Conservation (phyloP, 257 asterid genomes). For the Echites panduratus region DNA sequence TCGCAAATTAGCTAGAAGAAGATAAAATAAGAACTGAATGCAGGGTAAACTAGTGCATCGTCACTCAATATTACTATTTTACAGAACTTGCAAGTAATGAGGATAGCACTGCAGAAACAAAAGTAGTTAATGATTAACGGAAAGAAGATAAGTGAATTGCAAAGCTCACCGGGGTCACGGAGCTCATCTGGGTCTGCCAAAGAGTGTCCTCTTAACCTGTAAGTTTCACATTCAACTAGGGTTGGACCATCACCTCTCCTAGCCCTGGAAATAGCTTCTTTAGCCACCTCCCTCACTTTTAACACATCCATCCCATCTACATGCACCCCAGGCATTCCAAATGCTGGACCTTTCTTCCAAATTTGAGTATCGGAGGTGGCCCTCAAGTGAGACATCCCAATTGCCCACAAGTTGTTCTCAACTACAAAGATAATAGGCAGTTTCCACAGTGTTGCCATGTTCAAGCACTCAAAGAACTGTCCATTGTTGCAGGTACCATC, state of each 20-base stretch:
- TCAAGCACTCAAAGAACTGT: slow-evolving; percentile 95
- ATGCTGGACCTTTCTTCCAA: slow-evolving; percentile 98
- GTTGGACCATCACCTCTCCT: slow-evolving; percentile 97
- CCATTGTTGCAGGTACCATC: slow-evolving; percentile 97
- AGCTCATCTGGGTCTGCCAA: slow-evolving; percentile 99
- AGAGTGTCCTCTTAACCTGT: slow-evolving; percentile 95
- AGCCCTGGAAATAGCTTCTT: slow-evolving; percentile 85
- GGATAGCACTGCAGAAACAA: background rate
- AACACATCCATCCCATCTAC: slow-evolving; percentile 98
- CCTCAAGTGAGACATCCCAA: slow-evolving; percentile 98
- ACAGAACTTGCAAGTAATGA: background rate
- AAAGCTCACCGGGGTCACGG: slow-evolving; percentile 86
- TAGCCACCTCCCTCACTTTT: slow-evolving; percentile 95
- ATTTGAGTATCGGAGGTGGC: slow-evolving; percentile 91
- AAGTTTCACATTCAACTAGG: slow-evolving; percentile 92
- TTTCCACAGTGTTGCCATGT: slow-evolving; percentile 98
- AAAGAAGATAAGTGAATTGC: slow-evolving; percentile 7
- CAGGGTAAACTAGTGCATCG: background rate
- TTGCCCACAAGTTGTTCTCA: slow-evolving; percentile 98
- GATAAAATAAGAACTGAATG: background rate
- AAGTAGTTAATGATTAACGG: background rate
- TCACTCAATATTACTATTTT: background rate
- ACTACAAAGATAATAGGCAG: slow-evolving; percentile 90
- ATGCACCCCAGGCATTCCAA: slow-evolving; percentile 97
- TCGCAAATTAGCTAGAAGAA: background rate